Evolutionary conservation across 768 basidiomycete genomes (phyloP), one percentile per base, ranked within the genome.

Genomic region (Phaffia australis): DNA sequence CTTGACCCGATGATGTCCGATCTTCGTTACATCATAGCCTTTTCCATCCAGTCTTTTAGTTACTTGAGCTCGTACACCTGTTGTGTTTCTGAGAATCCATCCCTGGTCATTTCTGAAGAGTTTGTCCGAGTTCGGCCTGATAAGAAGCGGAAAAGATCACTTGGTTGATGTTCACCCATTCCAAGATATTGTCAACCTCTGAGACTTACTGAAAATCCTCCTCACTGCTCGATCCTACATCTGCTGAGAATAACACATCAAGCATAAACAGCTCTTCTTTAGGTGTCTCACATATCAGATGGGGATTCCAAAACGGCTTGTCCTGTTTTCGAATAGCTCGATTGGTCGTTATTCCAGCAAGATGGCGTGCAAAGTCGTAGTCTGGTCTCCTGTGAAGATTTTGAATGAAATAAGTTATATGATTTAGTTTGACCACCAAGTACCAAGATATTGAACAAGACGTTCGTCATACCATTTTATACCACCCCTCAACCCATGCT

Each of bases 1-100:
- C 56, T 84, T 81, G 51, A 93, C 85, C 48, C 83, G 79, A 72
- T 89, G 85, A 63, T 87, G 89, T 0, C 89, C 90, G 72, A 93
- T 89, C 79, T 84, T 88, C 46, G 86, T 81, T 62, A 97, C 81
- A 71, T 94, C 88, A 71, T 90, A 94, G 9, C 91, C 91, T 71
- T 81, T 85, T 16, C 86, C 85, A 71, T 93, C 91, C 62, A 91
- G 74, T 30, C 89, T 81, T 72, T 83, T 86, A 27, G 88, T 84
- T 23, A 93, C 85, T 69, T 84, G 85, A 1, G 85, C 81, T 48
- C 88, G 82, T 3, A 57, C 27, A 11, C 66, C 54, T 29, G 32
- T 16, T 18, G 51, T 25, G 27, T 32, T 29, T 11, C 30, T 27
- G 29, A 63, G 9, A 46, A 56, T 56, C 18, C 58, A 47, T n/a